Evolutionary conservation across 1,284 basidiomycete species (phyloP), one percentile per base, ranked within the genome.

Genomic region (Meira nashicola): DNA sequence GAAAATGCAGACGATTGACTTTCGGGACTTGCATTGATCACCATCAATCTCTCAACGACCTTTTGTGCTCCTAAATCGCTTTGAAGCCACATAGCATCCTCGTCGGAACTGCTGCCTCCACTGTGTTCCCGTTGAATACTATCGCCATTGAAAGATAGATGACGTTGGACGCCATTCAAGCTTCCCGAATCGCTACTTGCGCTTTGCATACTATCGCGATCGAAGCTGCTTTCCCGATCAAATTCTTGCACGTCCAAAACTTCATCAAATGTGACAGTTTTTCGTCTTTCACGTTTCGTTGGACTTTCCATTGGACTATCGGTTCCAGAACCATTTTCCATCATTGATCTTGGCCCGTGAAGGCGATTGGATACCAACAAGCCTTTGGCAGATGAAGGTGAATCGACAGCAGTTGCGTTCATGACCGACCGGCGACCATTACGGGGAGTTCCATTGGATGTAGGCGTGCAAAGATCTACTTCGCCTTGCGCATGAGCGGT

Each of bases 201-300:
- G 39, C 59, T 61, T 5, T 55, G 53, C 21, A 69, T 43, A 54
- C 67, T 69, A 28, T 68, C 63, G 7, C 58, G 46, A 38, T 71
- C 71, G 52, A 73, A 71, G 60, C 69, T 71, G 60, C 65, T 68
- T 56, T 74, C 73, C 50, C 68, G 67, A 51, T 74, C 71, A 33
- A 74, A 74, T 77, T 94, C 91, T 59, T 93, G 82, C 25, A 95
- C 90, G 67, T 94, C 90, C 65, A 89, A 90, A 8, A 86, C 83
- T 67, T 89, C 86, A 77, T 90, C 85, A 68, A 91, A 95, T 0
- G 87, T 90, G 50, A 95, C 92, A 0, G 87, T 92, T 60, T 74
- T 74, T n/a, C 73, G 58, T 15, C 73, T 58, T 46, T 71, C 69
- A 9, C 41, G 49, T 40, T 64, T 57, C 28, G 14, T 43, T 39